Conservation (phyloP, 208 protist species). For the Leishmania arabica region DNA sequence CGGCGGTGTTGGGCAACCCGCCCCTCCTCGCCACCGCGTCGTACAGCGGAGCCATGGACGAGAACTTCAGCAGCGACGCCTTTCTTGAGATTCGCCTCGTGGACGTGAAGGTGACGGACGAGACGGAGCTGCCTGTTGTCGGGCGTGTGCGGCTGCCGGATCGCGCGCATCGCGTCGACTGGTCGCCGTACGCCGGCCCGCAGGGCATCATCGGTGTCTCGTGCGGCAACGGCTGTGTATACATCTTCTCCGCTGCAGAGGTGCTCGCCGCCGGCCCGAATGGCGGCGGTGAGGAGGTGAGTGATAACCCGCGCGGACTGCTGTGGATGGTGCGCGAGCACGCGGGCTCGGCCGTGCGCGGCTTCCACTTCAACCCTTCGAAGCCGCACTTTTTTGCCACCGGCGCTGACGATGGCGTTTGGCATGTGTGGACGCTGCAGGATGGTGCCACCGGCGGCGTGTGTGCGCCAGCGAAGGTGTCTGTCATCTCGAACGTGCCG, state of each 20-base stretch:
- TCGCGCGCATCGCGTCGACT: constrained; percentile 75
- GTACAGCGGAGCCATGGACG: constrained; percentile 65
- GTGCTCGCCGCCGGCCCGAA: constrained; percentile 45
- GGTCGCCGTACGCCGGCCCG: constrained; percentile 51
- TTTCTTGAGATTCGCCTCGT: constrained; percentile 68
- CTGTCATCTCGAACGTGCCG: constrained; percentile 67
- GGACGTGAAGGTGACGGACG: constrained; percentile 72
- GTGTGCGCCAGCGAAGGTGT: constrained; percentile 41
- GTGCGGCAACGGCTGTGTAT: constrained; percentile 65
- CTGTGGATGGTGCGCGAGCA: constrained; percentile 88
- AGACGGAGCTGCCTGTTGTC: constrained; percentile 67
- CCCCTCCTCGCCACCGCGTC: constrained; percentile 74
- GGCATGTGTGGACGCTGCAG: constrained; percentile 93
- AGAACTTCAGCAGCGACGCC: constrained; percentile 76
- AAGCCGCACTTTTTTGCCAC: constrained; percentile 88
- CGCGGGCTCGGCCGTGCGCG: constrained; percentile 69
- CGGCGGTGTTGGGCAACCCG: constrained; percentile 45
- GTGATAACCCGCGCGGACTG: constrained; percentile 38
- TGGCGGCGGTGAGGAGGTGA: constrained; percentile 25
- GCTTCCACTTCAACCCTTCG: constrained; percentile 94
- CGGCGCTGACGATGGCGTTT: constrained; percentile 63
- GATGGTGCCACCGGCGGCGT: constrained; percentile 63
- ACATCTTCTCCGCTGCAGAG: constrained; percentile 62
- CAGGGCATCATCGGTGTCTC: constrained; percentile 77
- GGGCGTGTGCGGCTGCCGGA: constrained; percentile 57